These are phyloP conservation scores for Ampelomyces quisqualis DNA, from an alignment of 2,329 filamentous ascomycete genomes.

Conservation along the genomic window DNA sequence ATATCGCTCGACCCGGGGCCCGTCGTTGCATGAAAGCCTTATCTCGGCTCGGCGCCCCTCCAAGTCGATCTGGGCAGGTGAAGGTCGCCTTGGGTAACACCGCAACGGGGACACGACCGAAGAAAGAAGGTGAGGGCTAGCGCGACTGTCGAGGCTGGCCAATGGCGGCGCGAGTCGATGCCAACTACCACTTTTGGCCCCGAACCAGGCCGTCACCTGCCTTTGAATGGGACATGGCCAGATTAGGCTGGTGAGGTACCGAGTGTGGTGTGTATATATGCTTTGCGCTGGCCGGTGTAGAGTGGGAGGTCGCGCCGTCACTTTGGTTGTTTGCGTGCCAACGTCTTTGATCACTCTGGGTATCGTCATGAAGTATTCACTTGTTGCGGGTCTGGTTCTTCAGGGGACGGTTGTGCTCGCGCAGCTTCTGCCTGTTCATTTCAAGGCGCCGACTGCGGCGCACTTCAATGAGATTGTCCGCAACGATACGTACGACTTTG, in stretches of 20 bases:
- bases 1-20: constrained; percentile 1
- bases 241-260: constrained; percentile 4
- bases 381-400: constrained; percentile 29
- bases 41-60: constrained; percentile 3
- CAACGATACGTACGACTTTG: constrained; percentile 41
- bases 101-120: constrained; percentile 4
- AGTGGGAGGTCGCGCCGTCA: background rate
- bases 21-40: background rate
- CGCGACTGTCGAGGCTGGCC: constrained; percentile 2
- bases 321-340: background rate
- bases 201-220: constrained; percentile 4
- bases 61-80: constrained; percentile 5
- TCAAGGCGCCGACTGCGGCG: constrained; percentile 32
- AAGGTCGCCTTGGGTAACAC: no score
- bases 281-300: background rate
- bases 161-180: constrained; percentile 1
- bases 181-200: constrained; percentile 2
- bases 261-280: background rate
- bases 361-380: constrained; percentile 40
- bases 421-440: constrained; percentile 33
- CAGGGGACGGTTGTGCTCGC: constrained; percentile 32
- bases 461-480: constrained; percentile 38
- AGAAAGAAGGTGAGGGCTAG: constrained; percentile 8
- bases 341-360: no score
- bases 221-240: constrained; percentile 6